Conservation (phyloP, 805 yeast species). For the Metschnikowia reukaufii region DNA sequence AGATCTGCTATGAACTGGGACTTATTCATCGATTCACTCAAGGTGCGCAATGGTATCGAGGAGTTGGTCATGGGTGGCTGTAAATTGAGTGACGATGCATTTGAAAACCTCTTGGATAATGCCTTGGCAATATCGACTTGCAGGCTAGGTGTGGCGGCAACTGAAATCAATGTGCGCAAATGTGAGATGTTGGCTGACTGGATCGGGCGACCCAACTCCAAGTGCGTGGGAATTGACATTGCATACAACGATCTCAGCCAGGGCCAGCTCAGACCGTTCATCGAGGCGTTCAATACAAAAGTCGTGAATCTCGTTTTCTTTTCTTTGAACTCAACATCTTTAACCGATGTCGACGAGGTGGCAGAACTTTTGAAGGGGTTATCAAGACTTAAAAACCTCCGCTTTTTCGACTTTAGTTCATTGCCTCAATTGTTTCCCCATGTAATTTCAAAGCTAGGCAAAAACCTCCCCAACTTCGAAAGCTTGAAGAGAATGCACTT, state of each 20-base stretch:
- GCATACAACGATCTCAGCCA: slow-evolving; percentile 53
- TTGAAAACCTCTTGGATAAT: slow-evolving; percentile 39
- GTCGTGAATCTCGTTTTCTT: slow-evolving; percentile 46
- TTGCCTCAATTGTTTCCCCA: slow-evolving; percentile 53
- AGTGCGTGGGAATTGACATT: slow-evolving; percentile 55
- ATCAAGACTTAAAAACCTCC: slow-evolving; percentile 38
- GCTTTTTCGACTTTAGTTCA: slow-evolving; percentile 55
- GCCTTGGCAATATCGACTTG: slow-evolving; percentile 46
- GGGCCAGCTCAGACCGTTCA: slow-evolving; percentile 49
- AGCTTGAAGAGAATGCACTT: slow-evolving; percentile 53
- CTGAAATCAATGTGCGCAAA: slow-evolving; percentile 45
- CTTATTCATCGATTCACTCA: slow-evolving; percentile 44
- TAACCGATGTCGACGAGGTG: slow-evolving; percentile 42
- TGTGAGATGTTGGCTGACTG: slow-evolving; percentile 46
- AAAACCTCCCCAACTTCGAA: slow-evolving; percentile 45
- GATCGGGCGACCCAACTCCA: slow-evolving; percentile 44
- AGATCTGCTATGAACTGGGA: slow-evolving; percentile 57
- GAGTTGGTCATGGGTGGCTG: slow-evolving; percentile 61
- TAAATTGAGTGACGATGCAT: slow-evolving; percentile 43
- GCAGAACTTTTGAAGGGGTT: slow-evolving; percentile 37
- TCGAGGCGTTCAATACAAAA: slow-evolving; percentile 37
- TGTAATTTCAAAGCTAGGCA: slow-evolving; percentile 44
- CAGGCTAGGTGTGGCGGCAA: slow-evolving; percentile 54
- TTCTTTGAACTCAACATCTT: slow-evolving; percentile 51
- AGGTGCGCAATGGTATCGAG: slow-evolving; percentile 51